Evolutionary conservation across 192 early-diverging fungal genomes (phyloP).

Genomic region (Backusella tuberculispora): DNA sequence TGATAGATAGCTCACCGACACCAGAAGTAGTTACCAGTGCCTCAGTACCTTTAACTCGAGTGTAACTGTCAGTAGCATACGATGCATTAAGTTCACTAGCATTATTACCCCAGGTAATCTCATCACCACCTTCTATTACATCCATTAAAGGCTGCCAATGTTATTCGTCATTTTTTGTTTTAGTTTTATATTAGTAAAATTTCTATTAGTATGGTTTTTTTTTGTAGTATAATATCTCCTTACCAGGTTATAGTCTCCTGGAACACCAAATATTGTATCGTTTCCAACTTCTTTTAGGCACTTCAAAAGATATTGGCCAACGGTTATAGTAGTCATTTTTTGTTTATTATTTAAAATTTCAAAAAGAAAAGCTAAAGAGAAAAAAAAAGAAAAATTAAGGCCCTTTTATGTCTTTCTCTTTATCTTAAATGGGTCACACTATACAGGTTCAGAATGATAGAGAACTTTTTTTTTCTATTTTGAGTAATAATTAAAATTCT

Average conservation of each 20-base stretch:
- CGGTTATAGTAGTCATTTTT: conserved; percentile 22
- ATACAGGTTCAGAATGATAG: neutral
- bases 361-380: neutral
- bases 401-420: neutral
- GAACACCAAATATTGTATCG: conserved; percentile 49
- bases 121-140: conserved; percentile 41
- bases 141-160: conserved; percentile 26
- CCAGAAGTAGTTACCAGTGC: conserved; percentile 51
- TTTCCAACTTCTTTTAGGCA: conserved; percentile 50
- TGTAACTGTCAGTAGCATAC: conserved; percentile 56
- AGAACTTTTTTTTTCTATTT: too few species aligned
- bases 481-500: too few species aligned
- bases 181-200: neutral
- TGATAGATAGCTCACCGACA: conserved; percentile 48
- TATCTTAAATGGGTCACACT: too few species aligned
- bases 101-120: conserved; percentile 48
- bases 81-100: conserved; percentile 48
- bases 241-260: conserved; percentile 52
- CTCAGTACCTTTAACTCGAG: conserved; percentile 43
- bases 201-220: too few species aligned
- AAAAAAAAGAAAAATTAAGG: neutral
- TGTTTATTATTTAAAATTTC: neutral
- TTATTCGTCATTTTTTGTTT: neutral
- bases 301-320: conserved; percentile 44
- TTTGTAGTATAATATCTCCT: too few species aligned